Evolutionary conservation across 1,284 basidiomycete genomes (phyloP).

Genomic region (Trametes hirsuta): DNA sequence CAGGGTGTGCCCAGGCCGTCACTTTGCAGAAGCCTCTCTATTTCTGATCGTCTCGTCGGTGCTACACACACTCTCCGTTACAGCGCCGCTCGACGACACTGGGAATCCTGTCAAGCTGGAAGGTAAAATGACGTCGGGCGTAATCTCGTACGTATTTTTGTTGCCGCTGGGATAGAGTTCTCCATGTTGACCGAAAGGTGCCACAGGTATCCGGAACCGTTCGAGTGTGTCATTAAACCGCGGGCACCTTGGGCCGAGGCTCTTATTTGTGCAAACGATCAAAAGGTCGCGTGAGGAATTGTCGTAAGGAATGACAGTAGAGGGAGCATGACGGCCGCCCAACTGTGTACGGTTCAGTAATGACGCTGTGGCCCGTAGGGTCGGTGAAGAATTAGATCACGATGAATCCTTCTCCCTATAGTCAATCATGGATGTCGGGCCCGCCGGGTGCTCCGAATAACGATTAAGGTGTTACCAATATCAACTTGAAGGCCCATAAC

Average conservation of each 20-base stretch:
- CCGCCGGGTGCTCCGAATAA: too few relatives aligned
- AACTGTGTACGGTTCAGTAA: too few relatives aligned
- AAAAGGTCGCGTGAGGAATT: neutral
- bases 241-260: constrained; percentile 3
- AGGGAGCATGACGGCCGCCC: neutral
- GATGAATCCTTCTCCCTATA: too few relatives aligned
- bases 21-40: constrained; percentile 11
- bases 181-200: neutral
- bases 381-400: too few relatives aligned
- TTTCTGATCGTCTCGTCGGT: constrained; percentile 13
- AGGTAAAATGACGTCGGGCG: neutral
- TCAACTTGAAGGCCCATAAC: too few relatives aligned
- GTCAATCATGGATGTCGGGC: too few relatives aligned
- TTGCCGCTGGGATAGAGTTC: neutral
- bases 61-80: constrained; percentile 2
- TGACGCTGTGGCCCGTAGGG: too few relatives aligned
- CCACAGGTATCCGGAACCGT: constrained; percentile 14
- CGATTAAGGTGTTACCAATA: too few relatives aligned
- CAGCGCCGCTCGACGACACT: neutral
- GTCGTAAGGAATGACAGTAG: too few relatives aligned
- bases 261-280: neutral
- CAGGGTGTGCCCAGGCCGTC: constrained; percentile 11
- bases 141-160: neutral
- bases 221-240: constrained; percentile 10
- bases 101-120: neutral